Percentiles rank a stretch among this genome's conserved stretches.
phyloP scores from a whole-genome alignment of 163 green algal species.

The Prototheca stagnorum region DNA sequence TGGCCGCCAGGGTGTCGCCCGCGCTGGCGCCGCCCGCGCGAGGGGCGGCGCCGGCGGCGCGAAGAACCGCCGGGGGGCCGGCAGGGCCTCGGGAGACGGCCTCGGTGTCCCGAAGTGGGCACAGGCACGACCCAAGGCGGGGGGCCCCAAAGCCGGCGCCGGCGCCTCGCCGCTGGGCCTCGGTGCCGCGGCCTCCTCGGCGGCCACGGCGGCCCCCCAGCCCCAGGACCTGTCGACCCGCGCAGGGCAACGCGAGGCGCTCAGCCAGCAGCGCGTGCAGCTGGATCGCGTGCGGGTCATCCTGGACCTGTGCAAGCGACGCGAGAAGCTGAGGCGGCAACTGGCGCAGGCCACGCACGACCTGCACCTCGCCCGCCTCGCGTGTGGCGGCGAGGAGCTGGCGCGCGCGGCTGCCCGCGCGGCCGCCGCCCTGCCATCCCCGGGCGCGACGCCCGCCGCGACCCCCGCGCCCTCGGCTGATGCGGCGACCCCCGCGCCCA shows the following conservation, averaged over 20 bases:
- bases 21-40: too few relatives aligned
- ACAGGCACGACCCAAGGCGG: slow-evolving; percentile 1
- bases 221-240: slow-evolving; percentile 20
- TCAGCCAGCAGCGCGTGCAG: slow-evolving; percentile 33
- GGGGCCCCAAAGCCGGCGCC: neutral
- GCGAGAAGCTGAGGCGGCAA: slow-evolving; percentile 42
- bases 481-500: too few relatives aligned
- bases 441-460: too few relatives aligned
- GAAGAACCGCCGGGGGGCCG: too few relatives aligned
- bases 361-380: slow-evolving; percentile 5
- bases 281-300: slow-evolving; percentile 53
- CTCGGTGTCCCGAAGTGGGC: slow-evolving; percentile 5
- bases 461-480: too few relatives aligned
- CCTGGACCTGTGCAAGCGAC: slow-evolving; percentile 55
- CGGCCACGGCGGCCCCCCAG: too few relatives aligned
- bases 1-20: too few relatives aligned
- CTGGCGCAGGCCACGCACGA: neutral
- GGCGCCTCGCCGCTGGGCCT: slow-evolving; percentile 1
- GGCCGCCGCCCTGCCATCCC: too few relatives aligned
- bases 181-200: slow-evolving; percentile 7
- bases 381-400: too few relatives aligned
- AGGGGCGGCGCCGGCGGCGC: too few relatives aligned
- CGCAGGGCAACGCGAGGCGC: slow-evolving; percentile 15
- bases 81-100: too few relatives aligned
- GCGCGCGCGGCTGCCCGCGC: too few relatives aligned